Evolutionary conservation across 129 eudicot genomes (phyloP), one percentile per base, ranked within the genome.

Genomic region (Arctium lappa): DNA sequence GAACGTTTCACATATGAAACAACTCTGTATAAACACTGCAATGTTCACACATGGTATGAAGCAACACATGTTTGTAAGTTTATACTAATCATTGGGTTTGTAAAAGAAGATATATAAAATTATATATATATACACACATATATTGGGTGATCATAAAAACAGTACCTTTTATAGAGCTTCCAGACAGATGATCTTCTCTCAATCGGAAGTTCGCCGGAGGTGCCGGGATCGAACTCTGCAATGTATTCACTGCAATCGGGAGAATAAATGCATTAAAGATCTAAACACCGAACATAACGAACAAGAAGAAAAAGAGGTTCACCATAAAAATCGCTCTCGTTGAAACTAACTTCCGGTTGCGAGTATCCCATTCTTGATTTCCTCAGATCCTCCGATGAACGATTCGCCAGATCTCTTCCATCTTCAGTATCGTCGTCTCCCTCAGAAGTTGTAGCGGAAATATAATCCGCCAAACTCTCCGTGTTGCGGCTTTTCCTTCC

Each of bases 401-500:
- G 90, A 88, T 88, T 87, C 37, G 88, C 82, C 32, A 37, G 88
- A 82, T 92, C 97, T 56, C 97, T 85, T 77, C 97, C 97, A 76
- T 94, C 98, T 92, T 92, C 97, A 4, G 89, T 83, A 74, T 95
- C 98, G 74, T 94, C 97, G 44, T 95, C 98, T 74, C 98, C 98
- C 83, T 95, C 97, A 27, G 97, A 95, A 66, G 98, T 92, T 60
- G 98, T 95, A 37, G 93, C 97, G 75, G 97, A 93, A 73, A 93
- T 80, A 90, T 92, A 95, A 79, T 95, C 97, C 74, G 86, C 89
- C 74, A 88, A 65, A 80, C 86, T 86, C 69, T 92, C 98, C 3
- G 91, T 85, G 78, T 91, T 85, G 39, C 97, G 91, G 77, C 81
- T 87, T 85, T 92, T 95, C 88, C 97, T 91, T 11, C 97, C 98